Evolutionary conservation across 371 early-diverging fungal species (phyloP), one percentile per base, ranked within the genome.

Genomic region (Furculomyces boomerangus): DNA sequence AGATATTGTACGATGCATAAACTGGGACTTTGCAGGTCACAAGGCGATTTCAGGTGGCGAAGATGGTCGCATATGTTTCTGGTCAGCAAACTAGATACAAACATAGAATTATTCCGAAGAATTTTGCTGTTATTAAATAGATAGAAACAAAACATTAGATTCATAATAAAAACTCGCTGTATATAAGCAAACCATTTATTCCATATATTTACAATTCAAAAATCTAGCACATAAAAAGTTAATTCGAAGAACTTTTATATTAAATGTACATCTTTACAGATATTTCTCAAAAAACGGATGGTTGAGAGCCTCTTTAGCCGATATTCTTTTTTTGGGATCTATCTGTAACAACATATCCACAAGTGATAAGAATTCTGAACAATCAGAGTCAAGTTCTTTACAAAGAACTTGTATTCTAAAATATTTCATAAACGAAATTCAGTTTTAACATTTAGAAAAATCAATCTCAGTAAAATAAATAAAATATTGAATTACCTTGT

Each of bases 271-370:
- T 35, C 7, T 35, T 7, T 35, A 35, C 35, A 43, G 5, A 47
- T 67, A 56, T 59, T 62, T 60, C 28, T 90, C 92, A 60, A 96
- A 94, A 58, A 86, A 94, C 26, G 84, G 79, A 58, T 90, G 88
- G 1, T 79, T 63, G 24, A 96, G 63, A 1, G 90, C 89, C 45
- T 88, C 79, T 46, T 83, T 77, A 0, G 94, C 94, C 18, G 88
- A 84, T 39, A 88, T 85, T 18, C 97, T 73, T 56, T 84, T 73
- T 30, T 72, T 71, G 0, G 99, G 99, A 67, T 97, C 90, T 65
- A 89, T 93, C 0, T 83, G 78, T 7, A 99, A 75, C 71, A 99
- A 69, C 30, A 74, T 69, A 2, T 80, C 73, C 56, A 96, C 67
- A 24, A 98, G 65, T 30, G 84, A 74, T 59, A 79, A 87, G 37